Percentiles rank a stretch among this genome's conserved stretches.
These are phyloP conservation scores for Nitzschia sp. DNA, from an alignment of 108 stramenopile genomes.

Conservation along the genomic window DNA sequence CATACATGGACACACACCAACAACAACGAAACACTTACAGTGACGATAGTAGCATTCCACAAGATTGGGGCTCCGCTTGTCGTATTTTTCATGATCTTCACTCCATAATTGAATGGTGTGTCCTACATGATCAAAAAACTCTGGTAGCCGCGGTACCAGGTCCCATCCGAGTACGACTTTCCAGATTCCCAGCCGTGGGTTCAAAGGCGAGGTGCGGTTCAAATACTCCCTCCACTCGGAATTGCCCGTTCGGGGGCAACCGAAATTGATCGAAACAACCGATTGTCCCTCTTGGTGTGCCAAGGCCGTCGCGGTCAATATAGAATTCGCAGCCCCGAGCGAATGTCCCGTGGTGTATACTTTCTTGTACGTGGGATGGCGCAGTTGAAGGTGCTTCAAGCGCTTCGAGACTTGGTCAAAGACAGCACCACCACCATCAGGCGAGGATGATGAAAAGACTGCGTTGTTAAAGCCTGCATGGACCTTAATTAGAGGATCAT, in stretches of 20 bases:
- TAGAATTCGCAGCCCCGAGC: conserved; percentile 76
- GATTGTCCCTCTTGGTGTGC: conserved; percentile 21
- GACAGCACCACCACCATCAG: conserved; percentile 40
- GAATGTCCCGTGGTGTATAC: conserved; percentile 77
- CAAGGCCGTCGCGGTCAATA: conserved; percentile 68
- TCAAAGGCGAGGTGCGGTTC: conserved; percentile 37
- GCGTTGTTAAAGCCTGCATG: conserved; percentile 83
- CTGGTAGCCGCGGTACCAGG: conserved; percentile 76
- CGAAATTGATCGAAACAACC: conserved; percentile 67
- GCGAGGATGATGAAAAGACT: too few species aligned
- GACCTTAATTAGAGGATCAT: conserved; percentile 34
- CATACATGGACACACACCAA: too few species aligned
- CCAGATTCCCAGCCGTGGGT: conserved; percentile 38
- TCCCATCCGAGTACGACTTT: conserved; percentile 69
- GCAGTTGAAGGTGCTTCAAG: conserved; percentile 14
- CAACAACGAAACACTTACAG: conserved; percentile 18
- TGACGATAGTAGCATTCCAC: conserved; percentile 29
- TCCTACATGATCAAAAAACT: conserved; percentile 73
- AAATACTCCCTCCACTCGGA: conserved; percentile 50
- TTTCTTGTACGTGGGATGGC: conserved; percentile 22
- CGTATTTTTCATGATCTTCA: conserved; percentile 22
- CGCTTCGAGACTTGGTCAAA: conserved; percentile 39
- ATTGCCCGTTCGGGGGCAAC: conserved; percentile 79
- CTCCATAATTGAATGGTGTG: conserved; percentile 78
- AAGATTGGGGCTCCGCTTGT: conserved; percentile 15